Evolutionary conservation across 2,329 filamentous ascomycete genomes (phyloP), one percentile per base, ranked within the genome.

Genomic region (Xylaria sp.): DNA sequence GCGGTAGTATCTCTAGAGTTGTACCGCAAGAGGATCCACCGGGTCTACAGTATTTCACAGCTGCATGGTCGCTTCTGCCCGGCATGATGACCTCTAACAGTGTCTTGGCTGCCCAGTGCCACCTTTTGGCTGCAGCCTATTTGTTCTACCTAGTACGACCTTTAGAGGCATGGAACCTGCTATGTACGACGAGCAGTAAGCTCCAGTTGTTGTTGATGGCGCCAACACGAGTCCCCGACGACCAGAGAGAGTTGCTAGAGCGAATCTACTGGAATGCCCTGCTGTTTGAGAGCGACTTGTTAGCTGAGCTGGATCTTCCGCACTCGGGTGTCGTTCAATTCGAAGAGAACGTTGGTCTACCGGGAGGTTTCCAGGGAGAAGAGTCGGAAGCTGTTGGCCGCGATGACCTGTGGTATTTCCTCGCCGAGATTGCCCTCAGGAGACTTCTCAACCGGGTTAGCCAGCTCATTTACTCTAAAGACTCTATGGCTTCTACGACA

Each of bases 251-350:
- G 77, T 80, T 95, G 37, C 89, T 89, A 57, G 91, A 94, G 79
- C 86, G 93, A 58, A 91, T 95, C 15, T 96, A 94, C 81, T 96
- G 93, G 93, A 95, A 96, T 74, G 86, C 92, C 2, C 83, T 94
- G 1, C 87, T 95, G 60, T 93, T 94, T 68, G 92, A 95, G 80
- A 94, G 90, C 76, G 92, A 95, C 77, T 84, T 95, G 48, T 84
- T 94, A 3, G 91, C 92, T 9, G 92, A 95, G 78, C 82, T 95
- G 41, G 92, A 95, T 77, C 84, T 96, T 18, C 92, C 93, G 3
- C 92, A 95, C 78, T 94, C 92, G 2, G 92, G 92, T 5, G 92
- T 95, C 60, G 91, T 94, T 25, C 90, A 93, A 73, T 93, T 93
- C 65, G 93, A 95, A 78, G 92, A 95, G 75, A 89, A 89, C 23